Evolutionary conservation across 805 yeast species (phyloP).

Genomic region (Danielozyma ontarioensis): DNA sequence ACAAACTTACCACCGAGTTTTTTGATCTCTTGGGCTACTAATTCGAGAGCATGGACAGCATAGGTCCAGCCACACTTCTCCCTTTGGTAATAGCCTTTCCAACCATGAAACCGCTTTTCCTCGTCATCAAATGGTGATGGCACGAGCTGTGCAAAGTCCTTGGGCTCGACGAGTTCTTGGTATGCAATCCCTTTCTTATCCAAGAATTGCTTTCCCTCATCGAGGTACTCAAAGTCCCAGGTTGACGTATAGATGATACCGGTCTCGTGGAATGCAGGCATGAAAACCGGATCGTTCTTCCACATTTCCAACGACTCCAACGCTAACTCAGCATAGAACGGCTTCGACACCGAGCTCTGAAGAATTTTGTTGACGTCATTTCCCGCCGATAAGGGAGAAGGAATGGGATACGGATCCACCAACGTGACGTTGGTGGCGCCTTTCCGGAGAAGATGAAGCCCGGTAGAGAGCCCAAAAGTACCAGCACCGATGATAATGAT

Average conservation of each 20-base stretch:
- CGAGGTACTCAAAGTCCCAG: constrained; percentile 6
- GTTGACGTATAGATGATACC: constrained; percentile 6
- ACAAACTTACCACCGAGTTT: constrained; percentile 8
- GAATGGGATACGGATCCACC: constrained; percentile 30
- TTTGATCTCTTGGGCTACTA: constrained; percentile 5
- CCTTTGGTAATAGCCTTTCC: constrained; percentile 5
- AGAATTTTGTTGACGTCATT: constrained; percentile 29
- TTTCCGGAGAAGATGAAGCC: constrained; percentile 1
- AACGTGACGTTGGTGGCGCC: constrained; percentile 2
- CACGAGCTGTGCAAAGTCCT: background rate
- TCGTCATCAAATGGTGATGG: constrained; percentile 5
- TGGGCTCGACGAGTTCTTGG: constrained; percentile 3
- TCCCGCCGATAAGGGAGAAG: constrained; percentile 36
- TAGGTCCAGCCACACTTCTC: constrained; percentile 11
- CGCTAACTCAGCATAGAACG: constrained; percentile 23
- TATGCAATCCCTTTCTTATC: constrained; percentile 4
- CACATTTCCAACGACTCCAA: constrained; percentile 7
- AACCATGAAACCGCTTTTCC: constrained; percentile 4
- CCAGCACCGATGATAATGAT: constrained; percentile 2
- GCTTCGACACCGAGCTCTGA: constrained; percentile 15
- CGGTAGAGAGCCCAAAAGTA: constrained; percentile 3
- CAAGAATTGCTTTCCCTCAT: constrained; percentile 7
- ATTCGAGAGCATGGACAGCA: constrained; percentile 8
- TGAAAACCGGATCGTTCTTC: constrained; percentile 8
- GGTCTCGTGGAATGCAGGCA: constrained; percentile 1